Percentiles rank a stretch among this genome's conserved stretches.
Evolutionary conservation across 2,329 filamentous ascomycete genomes (phyloP).

Genomic region (Sporothrix pseudoabietina): DNA sequence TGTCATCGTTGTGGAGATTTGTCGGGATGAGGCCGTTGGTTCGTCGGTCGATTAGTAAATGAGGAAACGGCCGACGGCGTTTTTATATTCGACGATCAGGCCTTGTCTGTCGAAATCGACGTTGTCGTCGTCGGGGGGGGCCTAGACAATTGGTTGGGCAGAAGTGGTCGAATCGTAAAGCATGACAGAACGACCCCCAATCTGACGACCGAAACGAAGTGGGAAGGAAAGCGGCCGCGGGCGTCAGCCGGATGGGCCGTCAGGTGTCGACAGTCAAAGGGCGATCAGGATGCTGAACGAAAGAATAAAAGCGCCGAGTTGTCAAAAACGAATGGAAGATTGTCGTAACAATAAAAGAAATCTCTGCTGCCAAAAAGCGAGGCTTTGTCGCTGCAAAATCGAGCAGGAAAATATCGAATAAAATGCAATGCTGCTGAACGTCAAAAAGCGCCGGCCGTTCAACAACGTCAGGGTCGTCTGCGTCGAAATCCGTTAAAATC

Average conservation of each 20-base stretch:
- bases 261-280: neutral
- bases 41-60: neutral
- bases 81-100: neutral
- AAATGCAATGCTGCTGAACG: neutral
- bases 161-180: neutral
- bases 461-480: neutral
- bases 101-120: neutral
- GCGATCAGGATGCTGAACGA: neutral
- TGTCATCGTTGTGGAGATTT: neutral
- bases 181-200: neutral
- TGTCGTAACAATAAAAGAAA: neutral
- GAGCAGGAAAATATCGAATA: neutral
- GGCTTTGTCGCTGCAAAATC: neutral
- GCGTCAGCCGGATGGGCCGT: neutral
- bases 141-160: neutral
- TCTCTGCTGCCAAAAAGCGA: neutral
- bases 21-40: neutral
- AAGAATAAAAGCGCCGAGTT: neutral
- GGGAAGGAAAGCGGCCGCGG: neutral
- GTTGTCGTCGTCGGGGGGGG: neutral
- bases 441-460: neutral
- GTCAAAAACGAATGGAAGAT: neutral
- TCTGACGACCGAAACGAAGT: neutral
- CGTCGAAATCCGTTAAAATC: conserved; percentile 1
- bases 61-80: neutral